Evolutionary conservation across 768 basidiomycete genomes (phyloP), one percentile per base, ranked within the genome.

Genomic region (Suillus placidus): DNA sequence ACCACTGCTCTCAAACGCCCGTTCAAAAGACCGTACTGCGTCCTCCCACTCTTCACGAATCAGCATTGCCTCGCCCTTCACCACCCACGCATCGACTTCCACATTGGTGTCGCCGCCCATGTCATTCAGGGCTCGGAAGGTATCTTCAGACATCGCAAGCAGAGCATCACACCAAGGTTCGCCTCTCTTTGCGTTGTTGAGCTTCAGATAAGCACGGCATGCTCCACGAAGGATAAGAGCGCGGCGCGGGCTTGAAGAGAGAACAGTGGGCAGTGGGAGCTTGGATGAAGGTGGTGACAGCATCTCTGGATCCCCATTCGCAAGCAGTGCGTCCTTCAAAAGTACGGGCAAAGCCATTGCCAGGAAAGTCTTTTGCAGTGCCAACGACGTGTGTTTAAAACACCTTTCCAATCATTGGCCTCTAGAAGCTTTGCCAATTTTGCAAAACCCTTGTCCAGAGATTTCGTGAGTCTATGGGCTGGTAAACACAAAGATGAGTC

Each of bases 41-140:
- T 95, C 92, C 55, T 96, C 94, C 85, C 88, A 98, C 67, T 93
- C 88, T 73, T 95, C 93, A 63, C 88, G 86, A 63, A 83, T 84
- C 67, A 95, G 71, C 67, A 89, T 68, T 2, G 81, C 84, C 77
- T 97, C 95, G 1, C 85, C 93, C 64, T 80, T 80, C 0, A 92
- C 94, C 0, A 94, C 77, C 47, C 96, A 80, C 0, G 87, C 96
- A 72, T 95, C 93, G 12, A 88, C 82, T 70, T 97, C 92, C 47
- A 82, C 84, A 47, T 80, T 82, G 0, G 86, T 88, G 30, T 91
- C 83, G 0, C 69, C 64, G 66, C 74, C 72, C 70, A 77, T 77
- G 23, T 77, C 76, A 20, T 56, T 67, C 3, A 76, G 70, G 40
- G 64, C 64, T 56, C 60, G 71, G 58, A 77, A 74, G 13, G 76